These are phyloP conservation scores for Quillaja saponaria DNA, from an alignment of 306 rosid genomes.

Conservation along the genomic window DNA sequence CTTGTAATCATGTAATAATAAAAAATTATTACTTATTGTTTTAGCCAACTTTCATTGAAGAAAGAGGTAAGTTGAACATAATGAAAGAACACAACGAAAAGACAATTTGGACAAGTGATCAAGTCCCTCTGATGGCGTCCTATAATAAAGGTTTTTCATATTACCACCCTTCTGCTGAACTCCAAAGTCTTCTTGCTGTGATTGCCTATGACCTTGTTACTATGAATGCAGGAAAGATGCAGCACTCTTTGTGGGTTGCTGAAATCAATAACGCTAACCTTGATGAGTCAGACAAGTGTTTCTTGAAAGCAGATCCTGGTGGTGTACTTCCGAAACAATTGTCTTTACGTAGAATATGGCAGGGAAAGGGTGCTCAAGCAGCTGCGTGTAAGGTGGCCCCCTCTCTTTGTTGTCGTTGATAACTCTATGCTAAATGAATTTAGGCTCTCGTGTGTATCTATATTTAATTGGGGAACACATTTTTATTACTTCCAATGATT, in stretches of 20 bases:
- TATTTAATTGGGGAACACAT: conserved; percentile 13
- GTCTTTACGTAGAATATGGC: conserved; percentile 90
- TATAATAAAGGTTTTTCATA: conserved; percentile 71
- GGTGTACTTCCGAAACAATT: conserved; percentile 59
- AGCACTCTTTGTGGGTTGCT: conserved; percentile 91
- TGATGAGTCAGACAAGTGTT: conserved; percentile 47
- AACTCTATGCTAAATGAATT: too few relatives aligned
- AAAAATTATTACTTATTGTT: conserved; percentile 16
- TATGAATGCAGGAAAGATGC: conserved; percentile 84
- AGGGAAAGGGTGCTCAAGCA: conserved; percentile 87
- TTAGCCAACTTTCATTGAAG: conserved; percentile 77
- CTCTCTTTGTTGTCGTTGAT: conserved; percentile 21
- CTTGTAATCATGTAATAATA: too few relatives aligned
- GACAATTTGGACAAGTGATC: conserved; percentile 97
- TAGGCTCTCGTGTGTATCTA: conserved; percentile 10
- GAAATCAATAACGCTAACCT: conserved; percentile 63
- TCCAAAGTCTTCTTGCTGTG: conserved; percentile 27
- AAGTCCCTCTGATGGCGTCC: conserved; percentile 89
- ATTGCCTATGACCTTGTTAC: conserved; percentile 24
- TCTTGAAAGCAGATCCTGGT: conserved; percentile 57
- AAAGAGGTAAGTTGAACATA: conserved; percentile 75
- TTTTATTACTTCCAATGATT: too few relatives aligned
- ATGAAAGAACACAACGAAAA: conserved; percentile 94
- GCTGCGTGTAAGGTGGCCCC: conserved; percentile 81
- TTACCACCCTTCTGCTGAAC: conserved; percentile 21